Percentiles rank a stretch among this genome's conserved stretches.
phyloP scores from a whole-genome alignment of 306 rosid genomes.

The Ochetophila trinervis region DNA sequence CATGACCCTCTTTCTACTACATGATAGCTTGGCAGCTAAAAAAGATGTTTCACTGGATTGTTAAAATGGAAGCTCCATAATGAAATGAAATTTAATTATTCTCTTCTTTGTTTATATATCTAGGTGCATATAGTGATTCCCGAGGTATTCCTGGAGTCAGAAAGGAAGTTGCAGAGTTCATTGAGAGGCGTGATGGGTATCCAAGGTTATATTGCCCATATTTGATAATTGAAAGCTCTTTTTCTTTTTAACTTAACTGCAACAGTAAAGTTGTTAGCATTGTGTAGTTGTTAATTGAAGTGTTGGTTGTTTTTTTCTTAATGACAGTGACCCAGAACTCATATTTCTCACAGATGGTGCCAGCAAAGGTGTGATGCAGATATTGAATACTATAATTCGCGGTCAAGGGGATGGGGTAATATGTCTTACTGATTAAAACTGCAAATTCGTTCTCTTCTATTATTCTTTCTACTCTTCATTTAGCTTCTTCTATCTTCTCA shows the following conservation, averaged over 20 bases:
- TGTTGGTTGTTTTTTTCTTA: constrained; percentile 30
- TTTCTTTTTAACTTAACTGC: constrained; percentile 13
- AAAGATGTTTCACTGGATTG: not conserved
- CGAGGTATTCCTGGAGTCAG: constrained; percentile 89
- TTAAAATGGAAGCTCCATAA: constrained; percentile 3
- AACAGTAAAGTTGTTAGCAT: constrained; percentile 15
- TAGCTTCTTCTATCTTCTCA: constrained; percentile 10
- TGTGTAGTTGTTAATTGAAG: constrained; percentile 27
- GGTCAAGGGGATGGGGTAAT: constrained; percentile 90
- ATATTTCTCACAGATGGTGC: constrained; percentile 97
- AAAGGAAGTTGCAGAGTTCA: constrained; percentile 95
- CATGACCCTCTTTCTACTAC: not conserved
- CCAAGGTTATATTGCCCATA: constrained; percentile 78
- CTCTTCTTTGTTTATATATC: constrained; percentile 5
- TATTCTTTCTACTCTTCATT: constrained; percentile 6
- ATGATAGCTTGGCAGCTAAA: not conserved
- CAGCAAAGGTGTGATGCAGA: constrained; percentile 99
- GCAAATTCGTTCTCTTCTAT: not conserved
- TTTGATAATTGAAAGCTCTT: constrained; percentile 2
- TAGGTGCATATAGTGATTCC: constrained; percentile 98
- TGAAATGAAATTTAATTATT: constrained; percentile 14
- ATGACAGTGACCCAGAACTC: constrained; percentile 87
- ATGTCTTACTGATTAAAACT: constrained; percentile 4
- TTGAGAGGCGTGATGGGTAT: constrained; percentile 89
- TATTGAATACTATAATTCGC: constrained; percentile 76